Evolutionary conservation across 2,329 filamentous ascomycete genomes (phyloP).

Genomic region (Calonectria naviculata): DNA sequence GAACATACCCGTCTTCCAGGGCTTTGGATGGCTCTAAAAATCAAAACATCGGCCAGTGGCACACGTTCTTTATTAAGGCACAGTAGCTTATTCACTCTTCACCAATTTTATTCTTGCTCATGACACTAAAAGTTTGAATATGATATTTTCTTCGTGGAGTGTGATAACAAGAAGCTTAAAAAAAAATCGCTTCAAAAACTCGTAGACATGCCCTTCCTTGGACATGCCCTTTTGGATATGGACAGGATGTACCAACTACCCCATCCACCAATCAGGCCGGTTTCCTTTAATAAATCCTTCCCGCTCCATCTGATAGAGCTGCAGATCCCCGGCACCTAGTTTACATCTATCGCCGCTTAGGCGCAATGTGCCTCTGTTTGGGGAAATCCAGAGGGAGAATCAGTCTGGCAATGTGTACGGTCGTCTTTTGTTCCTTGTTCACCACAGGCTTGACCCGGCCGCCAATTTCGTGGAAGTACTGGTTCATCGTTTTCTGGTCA

Average conservation of each 20-base stretch:
- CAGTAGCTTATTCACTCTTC: background rate
- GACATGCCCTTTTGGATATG: background rate
- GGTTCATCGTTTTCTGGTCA: constrained; percentile 75
- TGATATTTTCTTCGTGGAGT: background rate
- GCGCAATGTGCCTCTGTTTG: constrained; percentile 59
- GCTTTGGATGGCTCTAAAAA: background rate
- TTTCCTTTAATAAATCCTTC: background rate
- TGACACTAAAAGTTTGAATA: background rate
- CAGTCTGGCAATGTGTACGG: constrained; percentile 72
- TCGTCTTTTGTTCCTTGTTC: constrained; percentile 69
- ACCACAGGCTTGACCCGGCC: constrained; percentile 72
- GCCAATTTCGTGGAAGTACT: constrained; percentile 83
- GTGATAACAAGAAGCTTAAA: background rate
- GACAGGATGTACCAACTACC: background rate
- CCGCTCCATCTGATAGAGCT: background rate
- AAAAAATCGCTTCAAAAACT: constrained; percentile 6
- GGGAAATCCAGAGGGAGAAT: constrained; percentile 86
- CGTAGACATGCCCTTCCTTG: background rate
- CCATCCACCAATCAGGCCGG: background rate
- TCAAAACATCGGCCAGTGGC: background rate
- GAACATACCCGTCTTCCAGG: background rate
- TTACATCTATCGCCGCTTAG: constrained; percentile 38
- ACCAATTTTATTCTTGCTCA: background rate
- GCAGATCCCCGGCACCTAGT: background rate
- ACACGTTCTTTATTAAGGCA: background rate